phyloP scores from a whole-genome alignment of 2,329 filamentous ascomycete genomes.

The Hortaea werneckii region DNA sequence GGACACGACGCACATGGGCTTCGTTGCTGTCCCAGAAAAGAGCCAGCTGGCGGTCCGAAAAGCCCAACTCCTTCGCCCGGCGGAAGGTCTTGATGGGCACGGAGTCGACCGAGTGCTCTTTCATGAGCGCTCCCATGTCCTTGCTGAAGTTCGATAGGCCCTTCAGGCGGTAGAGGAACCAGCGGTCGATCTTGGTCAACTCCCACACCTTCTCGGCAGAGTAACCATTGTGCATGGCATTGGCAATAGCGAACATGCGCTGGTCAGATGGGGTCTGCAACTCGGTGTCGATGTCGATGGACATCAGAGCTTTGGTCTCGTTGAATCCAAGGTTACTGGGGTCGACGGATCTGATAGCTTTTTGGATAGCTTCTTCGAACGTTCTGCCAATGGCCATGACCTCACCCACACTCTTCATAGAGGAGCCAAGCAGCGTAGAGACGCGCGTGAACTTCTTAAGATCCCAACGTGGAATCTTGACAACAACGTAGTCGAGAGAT shows the following conservation, averaged over 20 bases:
- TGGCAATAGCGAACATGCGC: constrained; percentile 92
- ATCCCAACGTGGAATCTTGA: constrained; percentile 98
- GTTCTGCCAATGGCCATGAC: constrained; percentile 97
- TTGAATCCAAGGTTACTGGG: constrained; percentile 93
- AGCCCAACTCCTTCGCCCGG: constrained; percentile 86
- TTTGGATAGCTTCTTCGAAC: constrained; percentile 97
- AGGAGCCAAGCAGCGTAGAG: constrained; percentile 88
- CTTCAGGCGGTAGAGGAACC: constrained; percentile 91
- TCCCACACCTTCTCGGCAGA: constrained; percentile 96
- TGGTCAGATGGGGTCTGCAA: constrained; percentile 96
- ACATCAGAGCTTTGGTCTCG: constrained; percentile 81
- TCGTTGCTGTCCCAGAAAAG: constrained; percentile 94
- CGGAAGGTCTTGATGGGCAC: constrained; percentile 57
- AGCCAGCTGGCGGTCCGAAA: constrained; percentile 85
- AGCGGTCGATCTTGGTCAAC: constrained; percentile 96
- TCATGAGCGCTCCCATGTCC: constrained; percentile 43
- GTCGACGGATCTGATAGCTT: constrained; percentile 91
- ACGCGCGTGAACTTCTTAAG: constrained; percentile 97
- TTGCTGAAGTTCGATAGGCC: constrained; percentile 82
- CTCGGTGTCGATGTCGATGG: constrained; percentile 90
- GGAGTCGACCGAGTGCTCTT: constrained; percentile 56
- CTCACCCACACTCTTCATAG: constrained; percentile 99
- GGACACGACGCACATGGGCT: constrained; percentile 70
- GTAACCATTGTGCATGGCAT: constrained; percentile 92
- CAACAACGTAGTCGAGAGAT: constrained; percentile 93